Percentiles rank a stretch among this genome's conserved stretches.
Conservation (phyloP, 176 grass and related monocot genomes). For the Phoenix dactylifera region DNA sequence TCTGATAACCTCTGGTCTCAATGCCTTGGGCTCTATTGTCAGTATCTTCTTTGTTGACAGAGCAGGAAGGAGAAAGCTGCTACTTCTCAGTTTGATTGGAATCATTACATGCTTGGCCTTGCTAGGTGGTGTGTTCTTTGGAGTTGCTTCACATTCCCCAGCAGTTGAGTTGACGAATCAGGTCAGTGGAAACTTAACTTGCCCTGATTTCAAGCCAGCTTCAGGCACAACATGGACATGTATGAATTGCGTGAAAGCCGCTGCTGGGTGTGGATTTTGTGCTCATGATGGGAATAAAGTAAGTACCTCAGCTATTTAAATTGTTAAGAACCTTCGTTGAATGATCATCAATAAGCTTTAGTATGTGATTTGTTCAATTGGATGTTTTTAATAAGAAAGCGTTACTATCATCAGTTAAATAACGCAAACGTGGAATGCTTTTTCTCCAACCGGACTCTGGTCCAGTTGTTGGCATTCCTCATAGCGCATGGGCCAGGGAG, state of each 20-base stretch:
- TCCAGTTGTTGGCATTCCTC: too few relatives aligned
- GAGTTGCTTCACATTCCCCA: conserved; percentile 48
- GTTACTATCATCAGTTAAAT: too few relatives aligned
- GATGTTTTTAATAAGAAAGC: too few relatives aligned
- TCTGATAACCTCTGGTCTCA: conserved; percentile 84
- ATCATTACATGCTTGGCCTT: conserved; percentile 56
- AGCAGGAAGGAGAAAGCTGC: conserved; percentile 53
- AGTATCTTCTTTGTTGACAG: conserved; percentile 94
- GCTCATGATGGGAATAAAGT: conserved; percentile 59
- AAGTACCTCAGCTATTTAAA: not conserved
- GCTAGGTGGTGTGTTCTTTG: conserved; percentile 55
- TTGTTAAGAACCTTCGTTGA: too few relatives aligned
- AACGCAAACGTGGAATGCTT: too few relatives aligned
- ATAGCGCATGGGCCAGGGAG: too few relatives aligned
- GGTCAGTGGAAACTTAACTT: conserved; percentile 33
- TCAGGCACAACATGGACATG: conserved; percentile 49
- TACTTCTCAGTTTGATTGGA: conserved; percentile 76
- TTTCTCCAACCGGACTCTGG: too few relatives aligned
- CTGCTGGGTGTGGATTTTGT: conserved; percentile 67
- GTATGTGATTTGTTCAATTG: too few relatives aligned
- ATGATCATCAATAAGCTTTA: too few relatives aligned
- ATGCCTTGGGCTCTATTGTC: conserved; percentile 66
- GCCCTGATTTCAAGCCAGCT: conserved; percentile 33
- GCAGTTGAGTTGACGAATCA: conserved; percentile 5
- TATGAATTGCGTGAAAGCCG: conserved; percentile 60